phyloP scores from a whole-genome alignment of 1,139 yeast species.

The Komagataea norvegica region DNA sequence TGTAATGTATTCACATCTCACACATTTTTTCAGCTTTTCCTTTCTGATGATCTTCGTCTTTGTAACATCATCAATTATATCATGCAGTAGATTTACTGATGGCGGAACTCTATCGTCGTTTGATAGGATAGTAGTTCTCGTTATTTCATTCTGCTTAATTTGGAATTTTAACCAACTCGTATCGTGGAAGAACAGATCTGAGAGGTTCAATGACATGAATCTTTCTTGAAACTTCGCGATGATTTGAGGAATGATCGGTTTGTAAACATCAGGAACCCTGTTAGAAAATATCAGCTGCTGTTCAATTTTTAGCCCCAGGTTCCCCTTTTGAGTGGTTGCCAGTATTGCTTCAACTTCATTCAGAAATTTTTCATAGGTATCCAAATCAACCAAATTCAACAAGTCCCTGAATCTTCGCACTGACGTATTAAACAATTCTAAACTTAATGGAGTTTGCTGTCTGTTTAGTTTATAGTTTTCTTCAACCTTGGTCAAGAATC shows the following conservation, averaged over 20 bases:
- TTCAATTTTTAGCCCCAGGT: slow-evolving; percentile 43
- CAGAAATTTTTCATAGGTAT: slow-evolving; percentile 58
- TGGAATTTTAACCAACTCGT: slow-evolving; percentile 64
- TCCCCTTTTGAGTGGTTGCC: slow-evolving; percentile 28
- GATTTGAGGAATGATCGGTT: slow-evolving; percentile 34
- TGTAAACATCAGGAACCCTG: slow-evolving; percentile 44
- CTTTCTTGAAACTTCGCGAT: slow-evolving; percentile 20
- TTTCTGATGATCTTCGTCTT: slow-evolving; percentile 32
- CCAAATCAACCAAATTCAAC: slow-evolving; percentile 52
- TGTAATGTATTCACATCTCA: slow-evolving; percentile 25
- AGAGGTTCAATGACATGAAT: slow-evolving; percentile 34
- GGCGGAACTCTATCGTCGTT: slow-evolving; percentile 16
- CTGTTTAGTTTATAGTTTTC: slow-evolving; percentile 15
- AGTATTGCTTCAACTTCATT: slow-evolving; percentile 41
- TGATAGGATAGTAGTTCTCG: slow-evolving; percentile 8
- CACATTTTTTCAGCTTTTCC: slow-evolving; percentile 22
- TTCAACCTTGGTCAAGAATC: slow-evolving; percentile 34
- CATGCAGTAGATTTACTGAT: slow-evolving; percentile 14
- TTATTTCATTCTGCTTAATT: slow-evolving; percentile 23
- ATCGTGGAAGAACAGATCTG: slow-evolving; percentile 60
- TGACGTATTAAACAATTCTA: slow-evolving; percentile 22
- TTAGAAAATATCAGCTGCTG: slow-evolving; percentile 67
- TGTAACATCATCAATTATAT: slow-evolving; percentile 41
- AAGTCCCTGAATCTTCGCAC: slow-evolving; percentile 47
- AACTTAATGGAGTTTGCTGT: slow-evolving; percentile 10